A percentile compares a stretch with the other conserved stretches of the same genome.
These are phyloP conservation scores for Cyamopsis tetragonoloba DNA, from an alignment of 306 rosid species.

Conservation along the genomic window DNA sequence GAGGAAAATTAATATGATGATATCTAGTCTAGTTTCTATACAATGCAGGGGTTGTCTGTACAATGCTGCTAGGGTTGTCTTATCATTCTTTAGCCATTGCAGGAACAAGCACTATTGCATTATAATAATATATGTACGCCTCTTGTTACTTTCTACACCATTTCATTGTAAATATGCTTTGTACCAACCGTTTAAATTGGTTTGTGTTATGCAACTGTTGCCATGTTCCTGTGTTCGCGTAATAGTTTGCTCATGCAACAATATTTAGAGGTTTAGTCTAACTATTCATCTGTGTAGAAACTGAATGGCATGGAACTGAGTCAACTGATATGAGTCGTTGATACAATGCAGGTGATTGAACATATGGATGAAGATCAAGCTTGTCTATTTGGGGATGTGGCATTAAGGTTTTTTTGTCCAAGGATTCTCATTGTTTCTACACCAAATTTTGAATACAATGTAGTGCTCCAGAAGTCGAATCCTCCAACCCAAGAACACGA, in stretches of 20 bases:
- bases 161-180: neutral
- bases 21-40: neutral
- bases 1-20: neutral
- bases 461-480: conserved; percentile 64
- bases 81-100: neutral
- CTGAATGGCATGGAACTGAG: neutral
- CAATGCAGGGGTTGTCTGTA: neutral
- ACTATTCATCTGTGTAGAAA: no score
- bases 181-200: conserved; percentile 7
- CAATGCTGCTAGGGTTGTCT: neutral
- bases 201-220: neutral
- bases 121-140: neutral
- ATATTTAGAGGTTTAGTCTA: no score
- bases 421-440: conserved; percentile 87
- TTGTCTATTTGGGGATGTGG: conserved; percentile 66
- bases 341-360: conserved; percentile 71
- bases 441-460: conserved; percentile 90
- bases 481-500: conserved; percentile 57
- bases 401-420: conserved; percentile 61
- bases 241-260: neutral
- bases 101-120: neutral
- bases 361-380: conserved; percentile 99
- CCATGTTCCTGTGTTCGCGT: conserved; percentile 1
- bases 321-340: conserved; percentile 9
- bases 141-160: neutral